Percentiles rank a stretch among this genome's conserved stretches.
phyloP scores from a whole-genome alignment of 1,284 basidiomycete species.

The Calocybe gambosa region DNA sequence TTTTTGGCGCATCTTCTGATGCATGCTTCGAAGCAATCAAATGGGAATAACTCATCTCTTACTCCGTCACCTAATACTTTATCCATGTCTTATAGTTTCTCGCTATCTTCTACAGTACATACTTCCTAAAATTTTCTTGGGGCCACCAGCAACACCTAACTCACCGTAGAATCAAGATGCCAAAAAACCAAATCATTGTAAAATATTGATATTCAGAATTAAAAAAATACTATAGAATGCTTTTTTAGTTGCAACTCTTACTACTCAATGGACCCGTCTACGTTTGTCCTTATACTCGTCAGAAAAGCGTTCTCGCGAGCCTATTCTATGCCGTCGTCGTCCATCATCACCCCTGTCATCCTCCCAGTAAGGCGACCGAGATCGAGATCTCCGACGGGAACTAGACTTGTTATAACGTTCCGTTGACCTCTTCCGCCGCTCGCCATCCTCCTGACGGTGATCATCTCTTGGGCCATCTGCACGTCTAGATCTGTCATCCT shows the following conservation, averaged over 20 bases:
- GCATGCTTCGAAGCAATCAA: no score
- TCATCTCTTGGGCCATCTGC: slow-evolving; percentile 8
- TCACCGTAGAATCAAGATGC: no score
- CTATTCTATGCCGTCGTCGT: slow-evolving; percentile 26
- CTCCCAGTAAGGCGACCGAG: slow-evolving; percentile 19
- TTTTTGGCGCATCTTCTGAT: not conserved
- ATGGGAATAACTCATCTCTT: no score
- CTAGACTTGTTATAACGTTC: slow-evolving; percentile 15
- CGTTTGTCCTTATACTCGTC: slow-evolving; percentile 34
- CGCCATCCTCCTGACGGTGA: slow-evolving; percentile 15
- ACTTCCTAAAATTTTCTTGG: no score
- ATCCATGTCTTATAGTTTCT: no score
- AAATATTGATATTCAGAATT: not conserved
- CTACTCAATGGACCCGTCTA: slow-evolving; percentile 27
- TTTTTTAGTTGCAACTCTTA: no score
- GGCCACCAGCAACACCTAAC: no score
- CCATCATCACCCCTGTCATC: slow-evolving; percentile 14
- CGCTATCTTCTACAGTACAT: no score
- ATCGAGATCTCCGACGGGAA: slow-evolving; percentile 20
- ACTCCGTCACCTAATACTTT: no score
- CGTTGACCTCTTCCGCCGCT: slow-evolving; percentile 7
- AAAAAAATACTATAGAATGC: not conserved
- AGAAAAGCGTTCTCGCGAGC: slow-evolving; percentile 38
- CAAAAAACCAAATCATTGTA: not conserved
- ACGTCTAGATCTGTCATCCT: slow-evolving; percentile 10